A percentile compares a stretch with the other conserved stretches of the same genome.
Conservation (phyloP, 768 basidiomycete species). For the Auriscalpium orientale region DNA sequence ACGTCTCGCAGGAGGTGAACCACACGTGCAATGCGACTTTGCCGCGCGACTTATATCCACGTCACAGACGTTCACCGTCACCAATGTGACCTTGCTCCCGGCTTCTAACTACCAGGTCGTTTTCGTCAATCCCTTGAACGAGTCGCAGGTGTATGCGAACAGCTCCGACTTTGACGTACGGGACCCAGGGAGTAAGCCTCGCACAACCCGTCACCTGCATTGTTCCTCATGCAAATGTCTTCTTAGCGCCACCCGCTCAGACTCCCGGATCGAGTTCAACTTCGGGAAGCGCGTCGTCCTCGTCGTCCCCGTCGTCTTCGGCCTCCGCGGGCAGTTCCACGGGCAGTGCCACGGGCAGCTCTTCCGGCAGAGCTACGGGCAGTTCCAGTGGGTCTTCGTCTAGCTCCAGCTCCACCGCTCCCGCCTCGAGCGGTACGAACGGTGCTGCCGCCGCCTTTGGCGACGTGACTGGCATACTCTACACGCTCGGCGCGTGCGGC, state of each 20-base stretch:
- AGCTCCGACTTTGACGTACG: conserved; percentile 28
- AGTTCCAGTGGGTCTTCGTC: conserved; percentile 1
- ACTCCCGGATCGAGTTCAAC: not conserved
- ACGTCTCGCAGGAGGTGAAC: conserved; percentile 21
- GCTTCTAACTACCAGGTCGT: conserved; percentile 26
- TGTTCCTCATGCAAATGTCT: not conserved
- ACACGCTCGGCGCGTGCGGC: not conserved
- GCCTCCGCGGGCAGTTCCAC: no score
- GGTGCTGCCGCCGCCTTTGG: not conserved
- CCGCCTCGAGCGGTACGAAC: not conserved
- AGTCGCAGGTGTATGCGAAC: conserved; percentile 24
- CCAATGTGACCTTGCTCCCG: conserved; percentile 27
- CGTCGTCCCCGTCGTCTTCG: not conserved
- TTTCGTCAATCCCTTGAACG: conserved; percentile 28
- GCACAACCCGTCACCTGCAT: not conserved
- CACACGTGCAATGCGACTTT: not conserved
- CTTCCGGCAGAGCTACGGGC: not conserved
- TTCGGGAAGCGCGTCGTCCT: not conserved
- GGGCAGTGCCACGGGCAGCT: no score
- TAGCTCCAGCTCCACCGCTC: not conserved
- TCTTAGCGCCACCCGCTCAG: not conserved
- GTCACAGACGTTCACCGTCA: conserved; percentile 18
- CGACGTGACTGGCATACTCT: not conserved
- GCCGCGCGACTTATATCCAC: conserved; percentile 14
- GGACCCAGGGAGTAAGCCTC: conserved; percentile 27